Evolutionary conservation across 2,329 filamentous ascomycete species (phyloP).

Genomic region (Incumbomyces lentus): DNA sequence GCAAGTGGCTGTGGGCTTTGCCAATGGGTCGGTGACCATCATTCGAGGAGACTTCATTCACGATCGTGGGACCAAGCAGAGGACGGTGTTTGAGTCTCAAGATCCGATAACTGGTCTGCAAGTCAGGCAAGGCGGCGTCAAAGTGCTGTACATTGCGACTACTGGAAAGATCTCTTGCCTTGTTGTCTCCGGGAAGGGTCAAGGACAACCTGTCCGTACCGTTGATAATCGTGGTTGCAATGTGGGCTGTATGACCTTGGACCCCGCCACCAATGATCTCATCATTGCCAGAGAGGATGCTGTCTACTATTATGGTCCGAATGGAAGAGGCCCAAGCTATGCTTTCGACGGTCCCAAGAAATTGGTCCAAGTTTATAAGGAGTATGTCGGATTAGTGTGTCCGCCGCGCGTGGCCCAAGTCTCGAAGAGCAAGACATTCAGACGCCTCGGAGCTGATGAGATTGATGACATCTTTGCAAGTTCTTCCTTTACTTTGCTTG

Average conservation of each 20-base stretch:
- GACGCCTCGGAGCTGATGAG: constrained; percentile 61
- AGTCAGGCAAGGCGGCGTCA: constrained; percentile 54
- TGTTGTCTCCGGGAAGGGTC: constrained; percentile 75
- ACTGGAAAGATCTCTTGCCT: constrained; percentile 79
- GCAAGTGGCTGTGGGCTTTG: constrained; percentile 90
- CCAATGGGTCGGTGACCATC: constrained; percentile 86
- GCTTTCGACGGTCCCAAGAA: constrained; percentile 89
- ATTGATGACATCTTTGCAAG: constrained; percentile 75
- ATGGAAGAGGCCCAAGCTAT: constrained; percentile 76
- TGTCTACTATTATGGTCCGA: constrained; percentile 81
- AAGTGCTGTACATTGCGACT: constrained; percentile 83
- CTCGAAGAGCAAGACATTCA: constrained; percentile 50
- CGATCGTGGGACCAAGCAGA: constrained; percentile 85
- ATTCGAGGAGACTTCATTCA: constrained; percentile 91
- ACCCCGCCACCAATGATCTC: constrained; percentile 69
- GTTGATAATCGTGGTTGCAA: constrained; percentile 84
- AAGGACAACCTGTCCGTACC: constrained; percentile 77
- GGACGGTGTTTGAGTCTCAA: constrained; percentile 91
- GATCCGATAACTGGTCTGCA: constrained; percentile 91
- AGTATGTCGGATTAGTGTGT: constrained; percentile 80
- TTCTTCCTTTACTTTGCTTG: constrained; percentile 81
- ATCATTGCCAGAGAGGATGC: constrained; percentile 92
- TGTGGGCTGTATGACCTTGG: constrained; percentile 88
- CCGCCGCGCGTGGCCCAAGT: constrained; percentile 53
- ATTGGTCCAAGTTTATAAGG: constrained; percentile 64